Evolutionary conservation across 2,329 filamentous ascomycete genomes (phyloP), one percentile per base, ranked within the genome.

Genomic region (Gaeumannomyces sp.): DNA sequence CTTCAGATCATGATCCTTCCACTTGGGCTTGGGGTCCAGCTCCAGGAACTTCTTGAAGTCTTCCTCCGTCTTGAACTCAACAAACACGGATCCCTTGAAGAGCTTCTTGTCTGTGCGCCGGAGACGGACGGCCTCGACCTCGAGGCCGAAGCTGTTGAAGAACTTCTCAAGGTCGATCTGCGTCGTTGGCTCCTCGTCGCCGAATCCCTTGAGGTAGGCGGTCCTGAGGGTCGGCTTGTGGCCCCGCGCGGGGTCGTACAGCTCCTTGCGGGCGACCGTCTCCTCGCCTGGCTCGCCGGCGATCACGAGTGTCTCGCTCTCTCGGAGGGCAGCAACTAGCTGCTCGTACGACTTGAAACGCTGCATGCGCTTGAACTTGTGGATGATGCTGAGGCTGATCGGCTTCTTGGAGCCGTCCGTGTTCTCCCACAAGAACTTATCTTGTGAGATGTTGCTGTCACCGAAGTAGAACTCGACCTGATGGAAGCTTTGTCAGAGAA

Each of bases 71-170:
- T 86, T 83, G 76, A 98, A 99, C 77, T 97, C 94, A 69, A 97
- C 92, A 74, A 97, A 98, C 66, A 97, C 92, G 70, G 92, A 97
- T 70, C 94, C 93, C 84, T 99, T 99, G 88, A 98, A 99, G 63
- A 84, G 79, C 72, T 87, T 88, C 67, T 88, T 80, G 59, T 84
- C 82, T 61, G 81, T 82, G 69, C 95, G 92, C 70, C 96, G 92
- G 68, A 99, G 89, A 73, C 94, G 93, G 67, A 99, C 89, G 60
- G 89, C 86, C 72, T 91, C 92, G 71, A 92, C 85, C 11, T 65
- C 45, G 38, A 90, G 83, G 60, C 93, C 94, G 75, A 88, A 93
- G 66, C 89, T 85, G 65, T 88, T 83, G 76, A 98, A 97, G 81
- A 96, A 97, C 67, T 88, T 88, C 80, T 99, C 95, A 65, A 99